A percentile compares a stretch with the other conserved stretches of the same genome.
Evolutionary conservation across 2,329 filamentous ascomycete species (phyloP).

Genomic region (Pseudogymnoascus sp.): DNA sequence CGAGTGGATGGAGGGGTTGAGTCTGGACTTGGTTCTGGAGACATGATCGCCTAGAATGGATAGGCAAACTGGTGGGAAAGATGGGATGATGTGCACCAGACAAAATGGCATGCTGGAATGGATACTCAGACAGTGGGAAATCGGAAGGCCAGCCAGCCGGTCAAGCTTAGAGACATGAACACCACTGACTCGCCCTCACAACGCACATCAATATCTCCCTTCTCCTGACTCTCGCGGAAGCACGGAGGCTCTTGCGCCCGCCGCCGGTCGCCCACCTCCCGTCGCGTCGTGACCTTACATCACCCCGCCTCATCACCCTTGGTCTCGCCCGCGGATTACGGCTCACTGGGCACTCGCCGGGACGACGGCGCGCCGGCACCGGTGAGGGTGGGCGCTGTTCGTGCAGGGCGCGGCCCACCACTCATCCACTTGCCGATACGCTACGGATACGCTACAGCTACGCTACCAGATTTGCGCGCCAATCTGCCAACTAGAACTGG

Average conservation of each 20-base stretch:
- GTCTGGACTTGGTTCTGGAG: neutral
- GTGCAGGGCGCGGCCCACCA: neutral
- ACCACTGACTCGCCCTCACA: neutral
- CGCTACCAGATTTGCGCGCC: neutral
- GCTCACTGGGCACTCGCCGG: neutral
- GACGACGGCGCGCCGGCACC: neutral
- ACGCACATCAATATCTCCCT: neutral
- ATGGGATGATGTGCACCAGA: neutral
- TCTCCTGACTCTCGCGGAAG: constrained; percentile 4
- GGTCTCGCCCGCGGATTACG: neutral
- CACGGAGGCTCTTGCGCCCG: neutral
- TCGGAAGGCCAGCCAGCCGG: neutral
- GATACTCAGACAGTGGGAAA: neutral
- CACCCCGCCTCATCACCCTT: neutral
- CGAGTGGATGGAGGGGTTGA: neutral
- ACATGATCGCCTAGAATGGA: neutral
- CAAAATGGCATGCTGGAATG: neutral
- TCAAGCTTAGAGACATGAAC: neutral
- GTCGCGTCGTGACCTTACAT: neutral
- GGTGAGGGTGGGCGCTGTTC: neutral
- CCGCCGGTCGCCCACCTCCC: neutral
- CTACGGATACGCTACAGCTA: neutral
- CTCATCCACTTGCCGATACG: neutral
- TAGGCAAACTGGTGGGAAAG: neutral
- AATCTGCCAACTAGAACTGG: neutral